Conservation (phyloP, 371 early-diverging fungal species). For the Capillidium rhysosporum region DNA sequence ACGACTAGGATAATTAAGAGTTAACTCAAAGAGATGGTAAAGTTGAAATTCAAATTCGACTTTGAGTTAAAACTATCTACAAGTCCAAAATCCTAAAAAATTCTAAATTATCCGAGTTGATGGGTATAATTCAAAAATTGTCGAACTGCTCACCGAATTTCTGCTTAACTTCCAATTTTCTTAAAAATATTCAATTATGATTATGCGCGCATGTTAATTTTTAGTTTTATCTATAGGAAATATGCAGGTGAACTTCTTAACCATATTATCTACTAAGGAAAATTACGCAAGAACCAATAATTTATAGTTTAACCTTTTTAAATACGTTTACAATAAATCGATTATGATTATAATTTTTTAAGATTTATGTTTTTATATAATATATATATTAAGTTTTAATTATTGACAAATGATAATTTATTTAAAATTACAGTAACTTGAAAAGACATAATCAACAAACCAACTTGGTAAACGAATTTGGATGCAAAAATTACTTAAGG, state of each 20-base stretch:
- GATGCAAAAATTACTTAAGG: too few relatives aligned
- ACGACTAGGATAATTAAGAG: not conserved
- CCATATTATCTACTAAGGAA: not conserved
- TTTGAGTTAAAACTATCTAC: not conserved
- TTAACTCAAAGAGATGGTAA: not conserved
- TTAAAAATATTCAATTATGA: too few relatives aligned
- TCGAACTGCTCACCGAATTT: not conserved
- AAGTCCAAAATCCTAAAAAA: not conserved
- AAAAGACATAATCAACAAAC: too few relatives aligned
- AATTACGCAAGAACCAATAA: not conserved
- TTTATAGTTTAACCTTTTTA: not conserved
- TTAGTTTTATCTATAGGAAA: not conserved
- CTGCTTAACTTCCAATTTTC: not conserved
- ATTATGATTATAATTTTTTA: too few relatives aligned
- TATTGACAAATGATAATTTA: too few relatives aligned
- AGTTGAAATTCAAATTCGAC: conserved; percentile 1
- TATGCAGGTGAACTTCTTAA: not conserved
- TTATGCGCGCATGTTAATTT: not conserved
- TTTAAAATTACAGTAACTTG: too few relatives aligned
- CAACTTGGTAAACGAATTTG: too few relatives aligned
- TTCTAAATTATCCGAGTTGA: not conserved
- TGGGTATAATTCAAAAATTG: not conserved
- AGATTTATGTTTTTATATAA: too few relatives aligned
- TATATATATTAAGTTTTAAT: too few relatives aligned
- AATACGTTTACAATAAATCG: too few relatives aligned